phyloP scores from a whole-genome alignment of 2,329 filamentous ascomycete genomes.

The Fusarium metavorans region DNA sequence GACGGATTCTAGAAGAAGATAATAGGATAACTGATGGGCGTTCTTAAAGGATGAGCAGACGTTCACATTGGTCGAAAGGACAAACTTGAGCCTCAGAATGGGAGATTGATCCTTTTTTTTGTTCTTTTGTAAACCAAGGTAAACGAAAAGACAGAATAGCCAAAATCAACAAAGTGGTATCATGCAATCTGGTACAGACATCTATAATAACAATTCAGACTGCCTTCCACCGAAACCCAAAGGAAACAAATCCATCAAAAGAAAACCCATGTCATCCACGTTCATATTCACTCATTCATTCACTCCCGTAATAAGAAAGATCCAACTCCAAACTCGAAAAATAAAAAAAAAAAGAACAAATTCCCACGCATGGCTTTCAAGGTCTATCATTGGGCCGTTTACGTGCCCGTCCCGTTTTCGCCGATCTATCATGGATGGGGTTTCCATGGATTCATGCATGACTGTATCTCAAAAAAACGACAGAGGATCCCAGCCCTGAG shows the following conservation, averaged over 20 bases:
- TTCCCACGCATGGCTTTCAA: slow-evolving; percentile 14
- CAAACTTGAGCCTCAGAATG: not conserved
- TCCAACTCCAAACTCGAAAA: slow-evolving; percentile 33
- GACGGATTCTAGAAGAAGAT: slow-evolving; percentile 35
- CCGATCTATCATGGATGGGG: slow-evolving; percentile 38
- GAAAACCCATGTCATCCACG: not conserved
- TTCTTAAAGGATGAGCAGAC: not conserved
- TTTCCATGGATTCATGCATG: slow-evolving; percentile 18
- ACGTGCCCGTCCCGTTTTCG: slow-evolving; percentile 31
- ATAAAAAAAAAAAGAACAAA: not conserved
- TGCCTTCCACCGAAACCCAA: not conserved
- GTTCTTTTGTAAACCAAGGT: not conserved
- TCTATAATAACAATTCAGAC: slow-evolving; percentile 31
- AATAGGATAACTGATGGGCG: not conserved
- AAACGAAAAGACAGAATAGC: not conserved
- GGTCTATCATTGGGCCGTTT: slow-evolving; percentile 38
- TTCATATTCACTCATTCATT: not conserved
- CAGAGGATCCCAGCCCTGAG: slow-evolving; percentile 16
- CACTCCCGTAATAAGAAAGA: not conserved
- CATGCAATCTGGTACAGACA: slow-evolving; percentile 40
- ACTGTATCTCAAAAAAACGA: slow-evolving; percentile 30
- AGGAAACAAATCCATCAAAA: not conserved
- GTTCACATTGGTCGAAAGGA: slow-evolving; percentile 2
- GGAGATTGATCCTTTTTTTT: not conserved
- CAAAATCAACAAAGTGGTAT: not conserved